phyloP scores from a whole-genome alignment of 345 rosid genomes.

The Leavenworthia alabamica region DNA sequence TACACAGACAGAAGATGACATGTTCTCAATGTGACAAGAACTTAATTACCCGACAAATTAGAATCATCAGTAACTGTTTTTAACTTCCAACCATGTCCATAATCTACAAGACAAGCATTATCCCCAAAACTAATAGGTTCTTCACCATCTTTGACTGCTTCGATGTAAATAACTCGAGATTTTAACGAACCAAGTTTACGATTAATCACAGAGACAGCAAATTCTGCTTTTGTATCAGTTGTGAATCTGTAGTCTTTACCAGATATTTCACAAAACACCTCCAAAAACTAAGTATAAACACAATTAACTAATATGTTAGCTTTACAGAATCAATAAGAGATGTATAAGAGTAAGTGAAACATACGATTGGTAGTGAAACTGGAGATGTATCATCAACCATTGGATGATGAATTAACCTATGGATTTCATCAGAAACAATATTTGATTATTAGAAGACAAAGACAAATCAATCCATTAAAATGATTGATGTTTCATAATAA shows the following conservation, averaged over 20 bases:
- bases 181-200: slow-evolving; percentile 43
- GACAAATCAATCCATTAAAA: no score
- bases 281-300: slow-evolving; percentile 45
- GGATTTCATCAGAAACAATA: no score
- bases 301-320: slow-evolving; percentile 5
- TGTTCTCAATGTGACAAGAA: not conserved
- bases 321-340: no score
- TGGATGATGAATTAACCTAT: no score
- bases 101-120: slow-evolving; percentile 53
- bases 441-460: no score
- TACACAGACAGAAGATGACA: not conserved
- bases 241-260: slow-evolving; percentile 59
- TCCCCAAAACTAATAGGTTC: slow-evolving; percentile 77
- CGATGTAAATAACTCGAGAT: slow-evolving; percentile 45
- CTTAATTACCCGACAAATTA: slow-evolving; percentile 34
- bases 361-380: not conserved
- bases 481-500: no score
- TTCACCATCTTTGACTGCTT: slow-evolving; percentile 60
- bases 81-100: slow-evolving; percentile 64
- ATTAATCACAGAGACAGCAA: slow-evolving; percentile 72
- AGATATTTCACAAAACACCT: slow-evolving; percentile 50
- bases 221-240: slow-evolving; percentile 62
- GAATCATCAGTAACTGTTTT: slow-evolving; percentile 45
- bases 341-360: no score
- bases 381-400: no score